A percentile compares a stretch with the other conserved stretches of the same genome.
Evolutionary conservation across 306 rosid genomes (phyloP).

Genomic region (Canavalia gladiata): DNA sequence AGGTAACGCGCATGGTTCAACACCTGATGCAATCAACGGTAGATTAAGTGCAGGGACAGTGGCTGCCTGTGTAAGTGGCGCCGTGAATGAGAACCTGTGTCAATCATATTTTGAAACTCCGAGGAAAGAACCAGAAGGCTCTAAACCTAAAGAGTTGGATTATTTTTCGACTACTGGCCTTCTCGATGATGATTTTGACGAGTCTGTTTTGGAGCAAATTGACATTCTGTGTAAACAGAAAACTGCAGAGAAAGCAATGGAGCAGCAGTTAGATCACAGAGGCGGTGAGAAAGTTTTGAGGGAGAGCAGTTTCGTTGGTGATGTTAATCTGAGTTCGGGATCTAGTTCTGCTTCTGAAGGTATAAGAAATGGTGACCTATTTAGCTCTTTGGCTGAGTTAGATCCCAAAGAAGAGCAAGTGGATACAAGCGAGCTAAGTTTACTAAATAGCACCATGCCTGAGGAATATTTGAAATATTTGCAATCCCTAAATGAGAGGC

Average conservation of each 20-base stretch:
- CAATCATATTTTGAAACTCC: slow-evolving; percentile 61
- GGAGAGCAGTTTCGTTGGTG: slow-evolving; percentile 35
- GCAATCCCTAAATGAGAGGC: slow-evolving; percentile 77
- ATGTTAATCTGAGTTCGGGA: slow-evolving; percentile 31
- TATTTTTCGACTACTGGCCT: slow-evolving; percentile 50
- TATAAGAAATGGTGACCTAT: slow-evolving; percentile 46
- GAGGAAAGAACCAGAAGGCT: slow-evolving; percentile 49
- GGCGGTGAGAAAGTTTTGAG: slow-evolving; percentile 34
- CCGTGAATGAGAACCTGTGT: slow-evolving; percentile 40
- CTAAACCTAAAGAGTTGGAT: slow-evolving; percentile 36
- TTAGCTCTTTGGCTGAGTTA: slow-evolving; percentile 42
- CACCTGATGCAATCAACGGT: not conserved
- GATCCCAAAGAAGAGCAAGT: slow-evolving; percentile 46
- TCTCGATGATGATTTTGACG: slow-evolving; percentile 76
- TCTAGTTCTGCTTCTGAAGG: slow-evolving; percentile 31
- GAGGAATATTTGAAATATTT: slow-evolving; percentile 77
- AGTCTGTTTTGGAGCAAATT: slow-evolving; percentile 70
- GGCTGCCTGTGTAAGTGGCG: slow-evolving; percentile 29
- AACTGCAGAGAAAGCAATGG: slow-evolving; percentile 50
- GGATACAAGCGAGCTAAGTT: slow-evolving; percentile 33
- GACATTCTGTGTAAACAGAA: slow-evolving; percentile 72
- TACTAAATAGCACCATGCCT: slow-evolving; percentile 62
- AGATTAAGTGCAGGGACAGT: slow-evolving; percentile 3
- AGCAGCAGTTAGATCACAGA: slow-evolving; percentile 38
- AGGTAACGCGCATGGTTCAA: not conserved